Evolutionary conservation across 2,329 filamentous ascomycete genomes (phyloP).

Genomic region (Clathrospora elynae): DNA sequence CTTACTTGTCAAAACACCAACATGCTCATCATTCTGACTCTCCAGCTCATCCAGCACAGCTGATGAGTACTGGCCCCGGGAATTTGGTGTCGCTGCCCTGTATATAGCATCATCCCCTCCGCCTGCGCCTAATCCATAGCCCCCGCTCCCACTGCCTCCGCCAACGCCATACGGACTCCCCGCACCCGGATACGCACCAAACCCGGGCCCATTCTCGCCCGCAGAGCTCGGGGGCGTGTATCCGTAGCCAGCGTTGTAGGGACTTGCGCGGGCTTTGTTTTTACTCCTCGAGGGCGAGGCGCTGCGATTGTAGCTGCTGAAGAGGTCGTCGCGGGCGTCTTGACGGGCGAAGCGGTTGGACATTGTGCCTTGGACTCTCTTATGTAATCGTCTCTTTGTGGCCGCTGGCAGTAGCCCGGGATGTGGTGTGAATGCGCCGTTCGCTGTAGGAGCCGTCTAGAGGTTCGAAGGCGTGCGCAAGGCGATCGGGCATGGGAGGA

Average conservation of each 20-base stretch:
- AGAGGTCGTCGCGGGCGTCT: constrained; percentile 46
- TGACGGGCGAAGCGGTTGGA: constrained; percentile 39
- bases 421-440: no score
- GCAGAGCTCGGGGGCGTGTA: constrained; percentile 22
- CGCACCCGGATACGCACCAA: constrained; percentile 45
- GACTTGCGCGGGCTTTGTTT: constrained; percentile 25
- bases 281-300: constrained; percentile 47
- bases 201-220: constrained; percentile 24
- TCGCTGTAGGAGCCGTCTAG: no score
- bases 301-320: constrained; percentile 47
- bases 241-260: constrained; percentile 33
- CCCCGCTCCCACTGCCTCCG: background rate
- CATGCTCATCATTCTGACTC: constrained; percentile 89
- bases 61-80: constrained; percentile 87
- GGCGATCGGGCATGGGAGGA: no score
- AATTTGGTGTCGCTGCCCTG: constrained; percentile 53
- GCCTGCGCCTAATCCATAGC: background rate
- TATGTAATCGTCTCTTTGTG: no score
- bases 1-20: constrained; percentile 89
- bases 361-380: constrained; percentile 18
- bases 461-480: no score
- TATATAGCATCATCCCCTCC: constrained; percentile 23
- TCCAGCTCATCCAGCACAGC: constrained; percentile 91
- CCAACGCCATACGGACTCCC: constrained; percentile 15
- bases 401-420: no score